phyloP scores from a whole-genome alignment of 2,329 filamentous ascomycete genomes.

The Ambrosiella xylebori region DNA sequence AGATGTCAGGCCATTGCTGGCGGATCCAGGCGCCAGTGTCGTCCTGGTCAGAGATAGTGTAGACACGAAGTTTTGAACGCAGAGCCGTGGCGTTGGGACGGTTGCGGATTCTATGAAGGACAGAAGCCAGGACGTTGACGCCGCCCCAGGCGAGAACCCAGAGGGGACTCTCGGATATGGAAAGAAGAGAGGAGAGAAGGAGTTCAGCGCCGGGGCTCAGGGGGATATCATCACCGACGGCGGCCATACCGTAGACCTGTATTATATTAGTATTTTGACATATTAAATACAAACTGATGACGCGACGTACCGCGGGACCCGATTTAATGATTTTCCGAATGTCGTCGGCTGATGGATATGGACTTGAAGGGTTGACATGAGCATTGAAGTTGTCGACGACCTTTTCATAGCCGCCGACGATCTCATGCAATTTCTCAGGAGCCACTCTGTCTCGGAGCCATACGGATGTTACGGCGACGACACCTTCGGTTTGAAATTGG shows the following conservation, averaged over 20 bases:
- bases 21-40: conserved; percentile 40
- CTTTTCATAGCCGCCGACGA: conserved; percentile 26
- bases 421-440: conserved; percentile 26
- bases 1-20: conserved; percentile 32
- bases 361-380: conserved; percentile 27
- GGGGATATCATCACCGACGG: conserved; percentile 18
- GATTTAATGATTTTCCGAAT: conserved; percentile 21
- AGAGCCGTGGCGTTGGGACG: not conserved
- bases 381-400: conserved; percentile 30
- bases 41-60: conserved; percentile 43
- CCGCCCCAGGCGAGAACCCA: conserved; percentile 38
- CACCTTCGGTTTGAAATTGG: conserved; percentile 27
- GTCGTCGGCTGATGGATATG: conserved; percentile 24
- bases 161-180: conserved; percentile 23
- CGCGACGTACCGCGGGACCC: conserved; percentile 20
- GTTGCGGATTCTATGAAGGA: conserved; percentile 23
- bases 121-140: conserved; percentile 33
- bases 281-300: too few relatives aligned
- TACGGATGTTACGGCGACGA: conserved; percentile 29
- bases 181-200: conserved; percentile 21
- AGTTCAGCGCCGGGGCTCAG: conserved; percentile 25
- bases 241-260: conserved; percentile 21
- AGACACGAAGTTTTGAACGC: conserved; percentile 27
- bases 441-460: conserved; percentile 26
- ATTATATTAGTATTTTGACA: not conserved